Evolutionary conservation across 2,329 filamentous ascomycete genomes (phyloP).

Genomic region (Paraphaeosphaeria minitans): DNA sequence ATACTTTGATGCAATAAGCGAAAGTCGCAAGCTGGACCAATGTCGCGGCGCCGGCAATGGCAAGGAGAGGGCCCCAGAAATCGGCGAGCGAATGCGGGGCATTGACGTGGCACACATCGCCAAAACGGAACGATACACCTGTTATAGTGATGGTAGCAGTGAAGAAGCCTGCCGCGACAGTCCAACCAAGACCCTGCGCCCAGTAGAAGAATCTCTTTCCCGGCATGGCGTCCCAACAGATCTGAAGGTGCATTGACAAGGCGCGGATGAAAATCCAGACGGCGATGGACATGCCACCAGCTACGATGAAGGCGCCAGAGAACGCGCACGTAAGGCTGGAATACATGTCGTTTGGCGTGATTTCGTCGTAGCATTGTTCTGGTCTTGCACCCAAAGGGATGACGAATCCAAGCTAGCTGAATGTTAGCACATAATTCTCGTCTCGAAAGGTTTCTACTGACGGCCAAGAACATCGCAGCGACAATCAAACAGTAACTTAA

Average conservation of each 20-base stretch:
- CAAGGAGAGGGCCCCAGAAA: constrained; percentile 88
- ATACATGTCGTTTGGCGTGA: constrained; percentile 93
- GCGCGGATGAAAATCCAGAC: constrained; percentile 93
- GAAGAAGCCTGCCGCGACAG: constrained; percentile 76
- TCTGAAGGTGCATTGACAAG: constrained; percentile 91
- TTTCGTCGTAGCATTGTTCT: constrained; percentile 82
- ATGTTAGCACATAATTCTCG: neutral
- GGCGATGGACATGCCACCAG: constrained; percentile 81
- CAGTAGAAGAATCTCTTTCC: constrained; percentile 89
- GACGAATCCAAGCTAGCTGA: constrained; percentile 79
- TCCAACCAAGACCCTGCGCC: constrained; percentile 81
- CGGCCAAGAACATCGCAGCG: constrained; percentile 78
- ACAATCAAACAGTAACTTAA: constrained; percentile 84
- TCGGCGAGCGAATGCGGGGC: constrained; percentile 79
- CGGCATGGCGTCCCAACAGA: constrained; percentile 94
- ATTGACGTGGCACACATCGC: constrained; percentile 92
- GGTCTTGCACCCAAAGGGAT: constrained; percentile 81
- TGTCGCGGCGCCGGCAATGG: constrained; percentile 75
- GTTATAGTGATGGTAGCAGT: constrained; percentile 79
- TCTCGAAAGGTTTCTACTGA: constrained; percentile 54
- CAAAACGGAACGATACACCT: constrained; percentile 93
- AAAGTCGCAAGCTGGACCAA: constrained; percentile 80
- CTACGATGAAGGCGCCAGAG: constrained; percentile 82
- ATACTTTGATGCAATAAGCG: constrained; percentile 91
- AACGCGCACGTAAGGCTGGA: constrained; percentile 81